These are phyloP conservation scores for Piloderma croceum DNA, from an alignment of 768 basidiomycete genomes.

Conservation along the genomic window DNA sequence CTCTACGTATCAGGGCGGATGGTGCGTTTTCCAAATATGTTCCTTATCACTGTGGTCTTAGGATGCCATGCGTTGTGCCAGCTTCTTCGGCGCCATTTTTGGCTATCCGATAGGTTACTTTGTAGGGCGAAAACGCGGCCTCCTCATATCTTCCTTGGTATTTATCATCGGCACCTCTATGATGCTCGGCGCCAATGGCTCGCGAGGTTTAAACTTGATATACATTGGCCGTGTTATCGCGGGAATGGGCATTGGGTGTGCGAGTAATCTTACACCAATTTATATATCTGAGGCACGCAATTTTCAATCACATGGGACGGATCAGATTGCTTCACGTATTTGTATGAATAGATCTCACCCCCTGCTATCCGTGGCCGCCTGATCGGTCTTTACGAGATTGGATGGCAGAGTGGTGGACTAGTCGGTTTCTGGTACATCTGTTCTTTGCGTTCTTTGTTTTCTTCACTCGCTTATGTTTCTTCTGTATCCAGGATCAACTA, in stretches of 20 bases:
- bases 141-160: slow-evolving; percentile 28
- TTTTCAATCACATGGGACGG: too few relatives aligned
- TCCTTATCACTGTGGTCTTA: background rate
- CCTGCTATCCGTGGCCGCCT: slow-evolving; percentile 42
- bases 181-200: slow-evolving; percentile 32
- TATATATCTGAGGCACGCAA: too few relatives aligned
- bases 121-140: slow-evolving; percentile 31
- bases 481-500: too few relatives aligned
- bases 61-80: slow-evolving; percentile 13
- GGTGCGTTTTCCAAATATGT: slow-evolving; percentile 12
- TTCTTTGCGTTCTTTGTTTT: too few relatives aligned
- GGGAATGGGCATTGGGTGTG: too few relatives aligned
- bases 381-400: slow-evolving; percentile 44
- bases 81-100: slow-evolving; percentile 36
- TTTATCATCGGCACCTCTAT: slow-evolving; percentile 37
- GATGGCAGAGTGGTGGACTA: slow-evolving; percentile 44
- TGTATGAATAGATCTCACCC: slow-evolving; percentile 41
- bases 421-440: slow-evolving; percentile 31
- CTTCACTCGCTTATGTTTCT: too few relatives aligned
- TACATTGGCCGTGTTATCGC: too few relatives aligned
- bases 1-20: slow-evolving; percentile 42
- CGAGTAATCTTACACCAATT: too few relatives aligned
- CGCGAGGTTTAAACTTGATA: too few relatives aligned
- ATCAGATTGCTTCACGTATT: too few relatives aligned
- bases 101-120: slow-evolving; percentile 35